Base-by-base conservation (phyloP, 2,329 filamentous ascomycete species). In the Ophiostoma sp. region DNA sequence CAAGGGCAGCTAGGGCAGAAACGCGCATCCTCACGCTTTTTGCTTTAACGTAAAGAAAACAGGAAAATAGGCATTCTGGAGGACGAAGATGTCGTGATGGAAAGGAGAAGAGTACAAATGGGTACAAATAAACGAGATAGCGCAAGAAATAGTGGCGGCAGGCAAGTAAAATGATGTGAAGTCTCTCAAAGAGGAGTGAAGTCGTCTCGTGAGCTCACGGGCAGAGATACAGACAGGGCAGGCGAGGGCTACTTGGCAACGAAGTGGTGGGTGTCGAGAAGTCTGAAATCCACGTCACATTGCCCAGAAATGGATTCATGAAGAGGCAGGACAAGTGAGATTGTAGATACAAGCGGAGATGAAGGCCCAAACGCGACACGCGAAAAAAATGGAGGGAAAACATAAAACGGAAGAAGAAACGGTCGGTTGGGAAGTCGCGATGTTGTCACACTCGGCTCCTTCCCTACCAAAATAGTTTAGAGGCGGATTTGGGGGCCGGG, bases 1-100 rank as follows among this genome's bases (percentile, higher is more conserved):
- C 28, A 15, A 72, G 57, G 70, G 70, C 12, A 63, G 57, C 69
- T 28, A 52, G 31, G 36, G 28, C 31, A 55, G 57, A 64, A 17
- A 36, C 25, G 28, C 19, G 70, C 70, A 72, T 72, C 11, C 70
- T 72, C 70, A 52, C 25, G 31, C 50, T 25, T 69, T 52, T 70
- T 6, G 25, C 42, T 33, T 45, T 17, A 70, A 45, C 52, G 69
- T 15, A 59, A n/a, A 45, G 11, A 42, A 63, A 31, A 63, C 9
- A 63, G 22, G 69, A 63, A 50, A 36, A 25, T 25, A 50, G 36
- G 69, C 69, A 63, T 63, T 22, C 57, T 71, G 69, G 3, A 33
- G 7, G 42, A 31, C 36, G 11, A 12, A 22, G 9, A 17, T n/a
- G 22, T 19, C 15, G 52, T 25, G 36, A n/a, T 42, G 17, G 25